Conservation (phyloP, 768 basidiomycete species). For the Dioszegia aurantiaca region DNA sequence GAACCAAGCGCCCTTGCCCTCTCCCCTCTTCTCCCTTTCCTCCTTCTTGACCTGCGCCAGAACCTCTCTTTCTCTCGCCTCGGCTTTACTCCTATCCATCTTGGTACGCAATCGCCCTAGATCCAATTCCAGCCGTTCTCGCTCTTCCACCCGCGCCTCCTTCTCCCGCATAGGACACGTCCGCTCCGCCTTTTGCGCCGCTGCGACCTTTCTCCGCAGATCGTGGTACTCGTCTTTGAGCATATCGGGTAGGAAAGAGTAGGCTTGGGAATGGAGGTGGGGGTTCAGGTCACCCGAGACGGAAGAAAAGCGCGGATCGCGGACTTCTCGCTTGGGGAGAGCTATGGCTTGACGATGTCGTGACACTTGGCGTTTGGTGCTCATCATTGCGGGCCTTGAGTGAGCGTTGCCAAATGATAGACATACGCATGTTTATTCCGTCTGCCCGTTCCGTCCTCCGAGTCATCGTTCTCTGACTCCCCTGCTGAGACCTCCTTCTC, state of each 20-base stretch:
- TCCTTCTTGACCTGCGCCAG: slow-evolving; percentile 59
- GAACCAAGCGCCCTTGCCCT: slow-evolving; percentile 80
- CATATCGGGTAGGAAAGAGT: slow-evolving; percentile 69
- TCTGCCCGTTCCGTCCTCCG: background rate
- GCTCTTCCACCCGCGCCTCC: slow-evolving; percentile 65
- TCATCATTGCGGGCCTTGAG: slow-evolving; percentile 72
- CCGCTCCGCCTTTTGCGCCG: slow-evolving; percentile 60
- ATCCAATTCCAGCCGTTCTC: slow-evolving; percentile 67
- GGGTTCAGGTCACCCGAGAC: slow-evolving; percentile 64
- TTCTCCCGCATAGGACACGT: slow-evolving; percentile 39
- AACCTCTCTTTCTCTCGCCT: slow-evolving; percentile 69
- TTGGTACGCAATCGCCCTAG: slow-evolving; percentile 73
- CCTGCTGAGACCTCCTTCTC: too few species aligned
- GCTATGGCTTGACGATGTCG: slow-evolving; percentile 70
- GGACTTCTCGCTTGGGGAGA: slow-evolving; percentile 61
- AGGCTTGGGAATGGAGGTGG: slow-evolving; percentile 66
- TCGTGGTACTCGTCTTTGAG: slow-evolving; percentile 65
- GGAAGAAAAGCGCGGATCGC: slow-evolving; percentile 83
- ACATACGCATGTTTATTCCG: slow-evolving; percentile 83
- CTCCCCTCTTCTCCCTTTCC: slow-evolving; percentile 65
- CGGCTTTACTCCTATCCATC: slow-evolving; percentile 69
- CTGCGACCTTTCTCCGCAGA: slow-evolving; percentile 65
- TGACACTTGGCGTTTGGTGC: slow-evolving; percentile 79
- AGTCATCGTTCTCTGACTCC: too few species aligned
- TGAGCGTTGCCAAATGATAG: slow-evolving; percentile 39